These are phyloP conservation scores for Citrullus mucosospermus DNA, from an alignment of 306 rosid genomes.

Conservation along the genomic window DNA sequence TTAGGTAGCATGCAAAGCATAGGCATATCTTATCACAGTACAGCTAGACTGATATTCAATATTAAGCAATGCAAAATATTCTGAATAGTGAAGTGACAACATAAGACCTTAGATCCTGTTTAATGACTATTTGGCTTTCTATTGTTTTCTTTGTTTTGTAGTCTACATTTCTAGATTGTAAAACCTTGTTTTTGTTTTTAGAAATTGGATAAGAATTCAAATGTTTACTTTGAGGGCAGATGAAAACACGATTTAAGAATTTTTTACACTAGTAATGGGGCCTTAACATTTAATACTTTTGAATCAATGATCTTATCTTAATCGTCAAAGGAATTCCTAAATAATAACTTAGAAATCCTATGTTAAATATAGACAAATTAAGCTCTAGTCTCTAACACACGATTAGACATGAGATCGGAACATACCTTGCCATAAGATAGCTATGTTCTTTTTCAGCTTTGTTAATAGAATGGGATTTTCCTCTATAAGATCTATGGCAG, in stretches of 20 bases:
- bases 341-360: neutral
- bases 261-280: no score
- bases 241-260: no score
- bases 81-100: neutral
- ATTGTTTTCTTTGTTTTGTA: no score
- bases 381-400: neutral
- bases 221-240: no score
- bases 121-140: no score
- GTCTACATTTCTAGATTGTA: no score
- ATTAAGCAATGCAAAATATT: neutral
- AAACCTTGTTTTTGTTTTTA: no score
- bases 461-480: slow-evolving; percentile 63
- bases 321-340: neutral
- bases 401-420: slow-evolving; percentile 7
- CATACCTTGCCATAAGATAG: slow-evolving; percentile 56
- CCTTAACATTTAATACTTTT: neutral
- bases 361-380: neutral
- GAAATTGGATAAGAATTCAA: no score
- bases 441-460: slow-evolving; percentile 58
- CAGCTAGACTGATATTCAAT: neutral
- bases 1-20: neutral
- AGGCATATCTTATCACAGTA: neutral
- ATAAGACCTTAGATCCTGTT: neutral
- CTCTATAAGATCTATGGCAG: slow-evolving; percentile 75
- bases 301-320: neutral